Conservation (phyloP, 305 asterid species). For the Rubia balearica region DNA sequence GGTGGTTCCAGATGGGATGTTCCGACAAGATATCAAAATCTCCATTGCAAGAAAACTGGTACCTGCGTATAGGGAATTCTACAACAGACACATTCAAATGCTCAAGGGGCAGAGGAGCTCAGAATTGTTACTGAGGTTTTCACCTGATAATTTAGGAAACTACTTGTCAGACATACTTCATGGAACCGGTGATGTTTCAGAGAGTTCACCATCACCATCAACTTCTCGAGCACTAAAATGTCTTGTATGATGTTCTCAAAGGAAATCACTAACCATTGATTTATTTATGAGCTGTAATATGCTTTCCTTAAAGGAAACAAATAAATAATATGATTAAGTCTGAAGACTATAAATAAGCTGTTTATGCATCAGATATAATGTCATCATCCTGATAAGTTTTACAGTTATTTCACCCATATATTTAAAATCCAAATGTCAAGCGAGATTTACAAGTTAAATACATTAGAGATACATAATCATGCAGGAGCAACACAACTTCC, state of each 20-base stretch:
- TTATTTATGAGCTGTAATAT: background rate
- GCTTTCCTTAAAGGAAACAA: background rate
- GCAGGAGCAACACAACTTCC: constrained; percentile 1
- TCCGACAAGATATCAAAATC: constrained; percentile 57
- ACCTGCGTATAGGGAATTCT: constrained; percentile 50
- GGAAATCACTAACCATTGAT: background rate
- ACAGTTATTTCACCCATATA: background rate
- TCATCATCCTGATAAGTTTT: background rate
- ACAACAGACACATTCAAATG: constrained; percentile 29
- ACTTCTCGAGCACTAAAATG: constrained; percentile 30
- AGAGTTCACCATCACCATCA: constrained; percentile 25
- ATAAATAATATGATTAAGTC: background rate
- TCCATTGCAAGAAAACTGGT: constrained; percentile 47
- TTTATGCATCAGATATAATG: background rate
- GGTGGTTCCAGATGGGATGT: constrained; percentile 47
- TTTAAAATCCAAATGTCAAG: background rate
- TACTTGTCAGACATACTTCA: constrained; percentile 56
- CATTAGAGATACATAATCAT: background rate
- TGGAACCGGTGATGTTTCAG: constrained; percentile 18
- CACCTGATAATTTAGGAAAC: constrained; percentile 65
- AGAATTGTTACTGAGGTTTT: constrained; percentile 41
- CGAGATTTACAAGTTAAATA: constrained; percentile 4
- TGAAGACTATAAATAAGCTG: background rate
- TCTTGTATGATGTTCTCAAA: constrained; percentile 14
- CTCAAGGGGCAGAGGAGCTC: constrained; percentile 34